Percentiles rank a stretch among this genome's conserved stretches.
Conservation (phyloP, 148 eudicot genomes). For the Rhododendron kiyosumense region DNA sequence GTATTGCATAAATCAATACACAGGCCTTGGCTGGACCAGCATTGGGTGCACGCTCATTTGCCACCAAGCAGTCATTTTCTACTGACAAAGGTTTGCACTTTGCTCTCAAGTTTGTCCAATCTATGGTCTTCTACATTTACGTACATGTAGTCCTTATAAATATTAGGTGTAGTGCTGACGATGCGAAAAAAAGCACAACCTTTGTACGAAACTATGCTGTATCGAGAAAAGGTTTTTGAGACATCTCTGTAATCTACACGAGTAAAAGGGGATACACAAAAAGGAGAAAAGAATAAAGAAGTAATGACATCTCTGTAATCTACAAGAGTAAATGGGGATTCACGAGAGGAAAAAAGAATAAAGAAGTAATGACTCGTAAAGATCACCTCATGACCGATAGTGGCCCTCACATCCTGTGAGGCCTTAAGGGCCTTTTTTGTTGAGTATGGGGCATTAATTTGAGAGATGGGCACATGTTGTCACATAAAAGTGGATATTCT, state of each 20-base stretch:
- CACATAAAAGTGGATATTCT: neutral
- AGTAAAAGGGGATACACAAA: neutral
- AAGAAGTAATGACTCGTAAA: neutral
- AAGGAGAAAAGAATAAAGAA: neutral
- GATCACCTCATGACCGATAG: neutral
- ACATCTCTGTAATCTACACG: neutral
- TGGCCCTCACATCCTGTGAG: neutral
- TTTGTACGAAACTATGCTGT: neutral
- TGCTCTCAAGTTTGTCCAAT: slow-evolving; percentile 9
- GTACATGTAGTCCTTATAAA: too few relatives aligned
- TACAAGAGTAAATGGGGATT: neutral
- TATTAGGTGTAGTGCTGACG: neutral
- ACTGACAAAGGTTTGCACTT: slow-evolving; percentile 40
- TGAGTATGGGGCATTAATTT: neutral
- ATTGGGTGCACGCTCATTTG: slow-evolving; percentile 32
- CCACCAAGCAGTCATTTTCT: slow-evolving; percentile 48
- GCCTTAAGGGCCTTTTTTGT: neutral
- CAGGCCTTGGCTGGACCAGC: slow-evolving; percentile 40
- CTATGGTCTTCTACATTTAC: neutral
- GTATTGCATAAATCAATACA: neutral
- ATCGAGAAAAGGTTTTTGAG: neutral
- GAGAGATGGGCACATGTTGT: neutral
- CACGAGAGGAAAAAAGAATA: neutral
- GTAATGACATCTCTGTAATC: neutral
- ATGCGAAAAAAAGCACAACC: neutral